Evolutionary conservation across 805 yeast genomes (phyloP), one percentile per base, ranked within the genome.

Genomic region (Yamadazyma phyllophila): DNA sequence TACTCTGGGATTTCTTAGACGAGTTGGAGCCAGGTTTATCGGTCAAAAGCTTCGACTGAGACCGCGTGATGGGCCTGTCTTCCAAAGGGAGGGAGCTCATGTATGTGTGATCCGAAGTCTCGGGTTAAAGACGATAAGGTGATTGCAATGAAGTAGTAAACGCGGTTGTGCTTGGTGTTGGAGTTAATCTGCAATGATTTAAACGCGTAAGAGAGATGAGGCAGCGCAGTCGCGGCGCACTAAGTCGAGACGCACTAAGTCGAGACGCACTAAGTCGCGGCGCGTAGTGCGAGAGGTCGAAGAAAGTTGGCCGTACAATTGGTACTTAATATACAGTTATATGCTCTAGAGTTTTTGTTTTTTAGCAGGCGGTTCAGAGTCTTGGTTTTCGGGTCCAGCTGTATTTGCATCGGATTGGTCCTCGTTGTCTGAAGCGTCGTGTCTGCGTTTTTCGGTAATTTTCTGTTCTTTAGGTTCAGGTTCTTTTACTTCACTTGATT

Each of bases 21-120:
- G 36, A 15, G n/a, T 11, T 15, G 10, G 38, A 17, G 26, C 37
- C 6, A n/a, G 16, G 7, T 33, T 34, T 34, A n/a, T 36, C 42
- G 20, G 26, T 15, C n/a, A 38, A 24, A n/a, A 43, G 41, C 31
- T 31, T 43, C 34, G 46, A 24, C 26, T 39, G 29, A 4, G 46
- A 44, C 29, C 46, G 38, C 11, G 46, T 44, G 13, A 38, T 44
- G 20, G 46, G 46, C 12, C 46, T 26, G 39, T 32, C 46, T 26
- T 44, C 46, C 41, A 44, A 26, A 4, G 42, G 37, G 8, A 38
- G 16, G 7, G 33, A 41, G n/a, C 15, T 26, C 44, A 41, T 41
- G 16, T 20, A 20, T 20, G 24, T 20, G 24, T 20, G 24, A 6
- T 20, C 24, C 24, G 6, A 6, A 20, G 6, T 20, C 24, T 20